Conservation (phyloP, 768 basidiomycete species). For the Panaeolus papilionaceus region DNA sequence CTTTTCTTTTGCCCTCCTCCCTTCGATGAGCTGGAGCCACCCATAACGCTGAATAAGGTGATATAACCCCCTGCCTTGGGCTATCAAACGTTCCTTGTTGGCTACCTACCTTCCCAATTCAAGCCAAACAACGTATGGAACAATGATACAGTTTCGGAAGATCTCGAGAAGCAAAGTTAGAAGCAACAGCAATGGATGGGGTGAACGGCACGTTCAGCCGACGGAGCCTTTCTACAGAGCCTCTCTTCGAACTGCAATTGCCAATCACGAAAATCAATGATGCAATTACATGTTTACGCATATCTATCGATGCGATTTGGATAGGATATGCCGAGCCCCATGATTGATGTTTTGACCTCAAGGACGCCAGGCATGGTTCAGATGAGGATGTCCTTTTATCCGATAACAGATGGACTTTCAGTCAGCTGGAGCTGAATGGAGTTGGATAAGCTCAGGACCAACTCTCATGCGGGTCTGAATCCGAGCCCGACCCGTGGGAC, state of each 20-base stretch:
- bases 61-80: neutral
- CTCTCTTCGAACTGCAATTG: neutral
- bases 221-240: neutral
- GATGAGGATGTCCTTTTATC: neutral
- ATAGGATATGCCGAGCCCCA: conserved; percentile 2
- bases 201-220: neutral
- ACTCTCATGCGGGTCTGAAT: neutral
- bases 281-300: neutral
- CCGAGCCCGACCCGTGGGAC: neutral
- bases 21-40: neutral
- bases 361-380: neutral
- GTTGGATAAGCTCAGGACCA: neutral
- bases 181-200: neutral
- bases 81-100: neutral
- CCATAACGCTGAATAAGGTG: neutral
- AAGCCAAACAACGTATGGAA: neutral
- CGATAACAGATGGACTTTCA: neutral
- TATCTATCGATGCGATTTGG: neutral
- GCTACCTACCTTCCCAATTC: too few species aligned
- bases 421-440: neutral
- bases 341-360: neutral
- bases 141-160: neutral
- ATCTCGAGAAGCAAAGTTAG: neutral
- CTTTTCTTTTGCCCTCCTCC: neutral
- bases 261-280: conserved; percentile 13